phyloP scores from a whole-genome alignment of 345 rosid species.

The Salix suchowensis region DNA sequence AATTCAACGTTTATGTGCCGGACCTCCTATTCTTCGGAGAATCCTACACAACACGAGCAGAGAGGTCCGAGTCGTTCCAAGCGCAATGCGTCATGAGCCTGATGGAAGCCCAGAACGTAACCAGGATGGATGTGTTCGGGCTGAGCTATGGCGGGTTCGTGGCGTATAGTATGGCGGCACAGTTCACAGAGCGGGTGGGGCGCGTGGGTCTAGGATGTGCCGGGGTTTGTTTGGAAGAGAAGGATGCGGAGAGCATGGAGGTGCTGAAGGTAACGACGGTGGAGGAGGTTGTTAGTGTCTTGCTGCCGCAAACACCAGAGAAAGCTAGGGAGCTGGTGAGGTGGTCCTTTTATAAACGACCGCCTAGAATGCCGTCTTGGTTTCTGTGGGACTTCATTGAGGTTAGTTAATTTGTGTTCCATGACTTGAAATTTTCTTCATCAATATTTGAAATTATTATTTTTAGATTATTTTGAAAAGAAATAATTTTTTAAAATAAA shows the following conservation, averaged over 20 bases:
- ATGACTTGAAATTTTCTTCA: no score
- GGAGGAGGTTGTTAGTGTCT: constrained; percentile 48
- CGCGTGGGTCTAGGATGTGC: constrained; percentile 69
- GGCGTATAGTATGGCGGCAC: constrained; percentile 72
- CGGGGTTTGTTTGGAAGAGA: constrained; percentile 78
- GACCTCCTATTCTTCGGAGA: constrained; percentile 91
- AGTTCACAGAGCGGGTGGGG: constrained; percentile 60
- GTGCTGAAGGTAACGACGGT: constrained; percentile 49
- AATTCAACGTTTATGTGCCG: constrained; percentile 81
- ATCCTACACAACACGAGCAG: constrained; percentile 67
- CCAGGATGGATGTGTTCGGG: constrained; percentile 51
- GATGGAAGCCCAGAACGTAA: constrained; percentile 41
- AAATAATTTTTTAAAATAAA: no score
- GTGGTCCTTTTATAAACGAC: constrained; percentile 52
- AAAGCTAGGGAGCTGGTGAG: constrained; percentile 45
- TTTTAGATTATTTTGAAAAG: no score
- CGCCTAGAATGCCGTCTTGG: constrained; percentile 58
- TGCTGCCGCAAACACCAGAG: constrained; percentile 67
- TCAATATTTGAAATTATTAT: no score
- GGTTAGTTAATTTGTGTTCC: constrained; percentile 3
- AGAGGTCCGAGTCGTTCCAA: constrained; percentile 64
- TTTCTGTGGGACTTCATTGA: constrained; percentile 60
- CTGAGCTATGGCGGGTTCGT: constrained; percentile 87
- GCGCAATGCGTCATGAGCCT: constrained; percentile 59
- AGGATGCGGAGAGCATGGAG: constrained; percentile 52